These are phyloP conservation scores for Fusarium buharicum DNA, from an alignment of 2,329 filamentous ascomycete species.

Conservation along the genomic window DNA sequence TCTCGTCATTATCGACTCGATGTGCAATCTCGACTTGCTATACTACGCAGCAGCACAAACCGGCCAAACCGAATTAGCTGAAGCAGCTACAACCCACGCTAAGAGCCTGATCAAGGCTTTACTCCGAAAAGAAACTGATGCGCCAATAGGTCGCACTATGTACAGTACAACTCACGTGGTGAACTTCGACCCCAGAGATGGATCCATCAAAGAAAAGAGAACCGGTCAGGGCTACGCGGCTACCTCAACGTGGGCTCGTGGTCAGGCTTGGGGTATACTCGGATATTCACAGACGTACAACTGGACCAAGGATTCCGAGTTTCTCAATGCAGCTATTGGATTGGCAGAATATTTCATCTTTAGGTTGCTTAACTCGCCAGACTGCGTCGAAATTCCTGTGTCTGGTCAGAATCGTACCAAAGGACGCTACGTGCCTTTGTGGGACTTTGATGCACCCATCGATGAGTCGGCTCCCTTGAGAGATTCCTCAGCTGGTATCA, in stretches of 20 bases:
- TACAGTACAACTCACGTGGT: conserved; percentile 60
- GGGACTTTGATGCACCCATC: conserved; percentile 61
- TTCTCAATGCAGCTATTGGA: conserved; percentile 57
- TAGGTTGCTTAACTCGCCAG: conserved; percentile 51
- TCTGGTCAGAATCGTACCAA: conserved; percentile 6
- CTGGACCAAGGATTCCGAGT: conserved; percentile 58
- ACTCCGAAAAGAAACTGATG: conserved; percentile 50
- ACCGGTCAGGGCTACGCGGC: conserved; percentile 61
- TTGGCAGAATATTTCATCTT: conserved; percentile 62
- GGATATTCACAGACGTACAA: conserved; percentile 61
- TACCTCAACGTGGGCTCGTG: conserved; percentile 61
- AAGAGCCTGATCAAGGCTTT: conserved; percentile 53
- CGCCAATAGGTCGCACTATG: conserved; percentile 21
- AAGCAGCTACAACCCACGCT: conserved; percentile 54
- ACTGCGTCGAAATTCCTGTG: conserved; percentile 42
- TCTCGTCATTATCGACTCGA: conserved; percentile 56
- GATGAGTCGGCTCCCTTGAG: conserved; percentile 46
- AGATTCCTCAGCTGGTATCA: conserved; percentile 53
- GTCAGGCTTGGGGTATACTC: conserved; percentile 63
- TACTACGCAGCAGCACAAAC: conserved; percentile 51
- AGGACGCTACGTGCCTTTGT: conserved; percentile 48
- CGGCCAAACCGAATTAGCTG: conserved; percentile 40
- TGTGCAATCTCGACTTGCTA: conserved; percentile 54
- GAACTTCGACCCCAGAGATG: conserved; percentile 58
- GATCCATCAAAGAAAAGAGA: conserved; percentile 55